These are phyloP conservation scores for Aspergillus cavernicola DNA, from an alignment of 495 filamentous ascomycete species.

Conservation along the genomic window DNA sequence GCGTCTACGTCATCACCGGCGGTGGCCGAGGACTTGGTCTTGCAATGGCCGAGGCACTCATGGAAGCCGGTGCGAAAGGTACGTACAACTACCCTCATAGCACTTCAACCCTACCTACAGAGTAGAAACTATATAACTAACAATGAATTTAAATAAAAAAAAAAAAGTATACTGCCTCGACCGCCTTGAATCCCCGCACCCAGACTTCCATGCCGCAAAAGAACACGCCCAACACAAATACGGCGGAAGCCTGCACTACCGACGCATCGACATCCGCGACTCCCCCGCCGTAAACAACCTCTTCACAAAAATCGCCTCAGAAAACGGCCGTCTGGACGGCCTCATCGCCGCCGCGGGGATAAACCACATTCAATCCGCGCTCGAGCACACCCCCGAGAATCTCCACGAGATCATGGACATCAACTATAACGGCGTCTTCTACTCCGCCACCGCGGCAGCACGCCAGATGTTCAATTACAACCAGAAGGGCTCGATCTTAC, in stretches of 20 bases:
- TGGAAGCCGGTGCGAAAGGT: constrained; percentile 67
- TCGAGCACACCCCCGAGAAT: constrained; percentile 64
- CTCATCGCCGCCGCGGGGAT: constrained; percentile 79
- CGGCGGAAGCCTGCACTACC: constrained; percentile 58
- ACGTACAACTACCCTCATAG: constrained; percentile 3
- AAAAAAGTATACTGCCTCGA: constrained; percentile 61
- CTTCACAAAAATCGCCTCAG: constrained; percentile 51
- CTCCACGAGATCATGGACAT: constrained; percentile 65
- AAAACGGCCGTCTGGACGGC: constrained; percentile 62
- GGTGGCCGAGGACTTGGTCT: constrained; percentile 62
- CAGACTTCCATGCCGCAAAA: constrained; percentile 48
- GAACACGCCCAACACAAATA: constrained; percentile 43
- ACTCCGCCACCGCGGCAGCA: constrained; percentile 73
- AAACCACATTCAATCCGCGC: constrained; percentile 66
- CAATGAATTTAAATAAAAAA: neutral
- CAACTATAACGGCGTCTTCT: constrained; percentile 74
- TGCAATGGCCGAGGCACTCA: constrained; percentile 63
- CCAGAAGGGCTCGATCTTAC: constrained; percentile 59
- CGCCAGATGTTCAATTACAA: constrained; percentile 66
- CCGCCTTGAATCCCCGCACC: constrained; percentile 46
- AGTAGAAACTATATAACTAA: constrained; percentile 43
- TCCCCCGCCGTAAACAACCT: constrained; percentile 47
- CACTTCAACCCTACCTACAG: constrained; percentile 11
- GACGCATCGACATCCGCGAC: constrained; percentile 61
- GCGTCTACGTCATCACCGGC: constrained; percentile 61